phyloP scores from a whole-genome alignment of 352 stramenopile species.

The Phytophthora pluvialis region DNA sequence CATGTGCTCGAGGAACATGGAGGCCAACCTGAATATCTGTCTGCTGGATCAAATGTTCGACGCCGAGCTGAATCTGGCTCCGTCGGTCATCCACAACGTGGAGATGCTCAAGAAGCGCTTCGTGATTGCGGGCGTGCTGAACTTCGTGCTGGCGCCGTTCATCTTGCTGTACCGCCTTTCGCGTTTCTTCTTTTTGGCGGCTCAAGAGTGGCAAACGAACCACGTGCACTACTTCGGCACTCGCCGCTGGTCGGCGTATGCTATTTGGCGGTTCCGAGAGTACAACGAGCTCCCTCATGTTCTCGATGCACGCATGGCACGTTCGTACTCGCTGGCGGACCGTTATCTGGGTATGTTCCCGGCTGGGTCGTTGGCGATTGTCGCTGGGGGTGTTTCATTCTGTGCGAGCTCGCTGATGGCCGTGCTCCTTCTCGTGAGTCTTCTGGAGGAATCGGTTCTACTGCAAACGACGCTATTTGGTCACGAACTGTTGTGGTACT shows the following conservation, averaged over 20 bases:
- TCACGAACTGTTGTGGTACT: constrained; percentile 97
- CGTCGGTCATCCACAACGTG: constrained; percentile 93
- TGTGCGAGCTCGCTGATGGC: constrained; percentile 96
- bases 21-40: constrained; percentile 96
- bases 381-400: constrained; percentile 95
- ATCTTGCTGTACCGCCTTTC: constrained; percentile 97
- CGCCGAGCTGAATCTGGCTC: constrained; percentile 70
- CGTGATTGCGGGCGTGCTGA: constrained; percentile 93
- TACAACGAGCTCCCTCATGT: constrained; percentile 99
- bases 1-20: constrained; percentile 91
- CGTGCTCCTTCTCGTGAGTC: constrained; percentile 92
- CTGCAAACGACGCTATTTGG: constrained; percentile 95
- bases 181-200: constrained; percentile 97
- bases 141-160: constrained; percentile 97
- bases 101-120: constrained; percentile 94
- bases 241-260: constrained; percentile 92
- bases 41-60: constrained; percentile 98
- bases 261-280: constrained; percentile 94
- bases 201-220: constrained; percentile 95
- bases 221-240: constrained; percentile 94
- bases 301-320: constrained; percentile 93
- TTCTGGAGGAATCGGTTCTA: constrained; percentile 96
- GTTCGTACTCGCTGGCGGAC: constrained; percentile 92
- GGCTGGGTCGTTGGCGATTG: constrained; percentile 84
- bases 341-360: constrained; percentile 96